Evolutionary conservation across 805 yeast species (phyloP), one percentile per base, ranked within the genome.

Genomic region (Wickerhamiella azyma): DNA sequence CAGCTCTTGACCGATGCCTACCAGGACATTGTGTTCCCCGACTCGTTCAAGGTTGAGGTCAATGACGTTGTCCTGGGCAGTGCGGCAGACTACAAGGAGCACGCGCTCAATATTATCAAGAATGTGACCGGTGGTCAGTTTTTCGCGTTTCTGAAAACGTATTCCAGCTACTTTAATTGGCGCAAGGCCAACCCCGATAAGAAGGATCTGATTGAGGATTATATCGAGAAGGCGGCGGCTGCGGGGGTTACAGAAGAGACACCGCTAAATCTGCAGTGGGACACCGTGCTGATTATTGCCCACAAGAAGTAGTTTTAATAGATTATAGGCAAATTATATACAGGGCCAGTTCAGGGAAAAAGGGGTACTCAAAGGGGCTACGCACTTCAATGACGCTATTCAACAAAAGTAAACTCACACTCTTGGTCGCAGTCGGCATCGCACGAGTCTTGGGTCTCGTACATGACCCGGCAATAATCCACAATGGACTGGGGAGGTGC

Each of bases 121-220:
- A 52, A 30, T 11, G 41, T 26, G 26, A 61, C 75, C 0, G 50
- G 85, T 21, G 59, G 53, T 3, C 75, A 68, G 8, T 77, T 71
- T 51, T 58, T 66, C 2, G 60, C 69, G 17, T 84, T 84, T 58
- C 56, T 81, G 18, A 60, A 66, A 11, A 82, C 94, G 0, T 80
- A 77, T 70, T 81, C 94, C 56, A 72, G 82, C 1, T 75, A 72
- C 58, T 85, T 79, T 60, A 66, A 74, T 61, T 59, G 85, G 85
- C 48, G 70, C 62, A 63, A 59, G 44, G 68, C 59, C 7, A 62
- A 76, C 47, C 64, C 65, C 10, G 56, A 53, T 2, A 70, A 82
- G 44, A 70, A 63, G 62, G 48, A 46, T 38, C n/a, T 37, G 2
- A 26, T 36, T 13, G 44, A 41, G 18, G 33, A 40, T 8, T 37